Evolutionary conservation across 495 filamentous ascomycete genomes (phyloP).

Genomic region (Xylaria curta): DNA sequence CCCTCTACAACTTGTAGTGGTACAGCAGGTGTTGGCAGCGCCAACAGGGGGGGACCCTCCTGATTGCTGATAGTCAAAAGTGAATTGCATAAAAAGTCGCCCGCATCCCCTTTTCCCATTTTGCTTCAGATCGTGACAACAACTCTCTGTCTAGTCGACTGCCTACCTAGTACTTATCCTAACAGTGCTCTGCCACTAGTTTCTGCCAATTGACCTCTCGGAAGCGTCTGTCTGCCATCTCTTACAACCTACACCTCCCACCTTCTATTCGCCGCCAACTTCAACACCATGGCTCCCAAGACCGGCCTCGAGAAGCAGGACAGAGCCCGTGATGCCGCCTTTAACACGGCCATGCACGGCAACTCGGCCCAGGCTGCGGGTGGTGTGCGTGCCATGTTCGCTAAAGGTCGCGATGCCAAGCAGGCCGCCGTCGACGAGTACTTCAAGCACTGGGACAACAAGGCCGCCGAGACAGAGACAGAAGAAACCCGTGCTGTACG

Average conservation of each 20-base stretch:
- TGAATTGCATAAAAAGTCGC: constrained; percentile 28
- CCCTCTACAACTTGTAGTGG: neutral
- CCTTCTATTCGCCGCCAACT: constrained; percentile 20
- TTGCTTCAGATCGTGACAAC: constrained; percentile 4
- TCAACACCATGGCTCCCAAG: constrained; percentile 70
- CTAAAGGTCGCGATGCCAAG: constrained; percentile 82
- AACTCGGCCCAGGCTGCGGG: constrained; percentile 73
- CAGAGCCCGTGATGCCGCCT: constrained; percentile 86
- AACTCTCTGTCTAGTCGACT: neutral
- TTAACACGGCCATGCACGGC: constrained; percentile 92
- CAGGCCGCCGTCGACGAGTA: constrained; percentile 94
- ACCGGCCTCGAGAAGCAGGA: constrained; percentile 80
- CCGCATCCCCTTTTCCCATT: constrained; percentile 22
- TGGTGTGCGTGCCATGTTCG: constrained; percentile 82
- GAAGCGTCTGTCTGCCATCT: constrained; percentile 10
- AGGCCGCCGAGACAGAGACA: constrained; percentile 82
- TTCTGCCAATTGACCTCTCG: constrained; percentile 11
- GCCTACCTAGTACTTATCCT: neutral
- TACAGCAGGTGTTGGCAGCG: neutral
- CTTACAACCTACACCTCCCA: constrained; percentile 13
- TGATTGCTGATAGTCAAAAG: constrained; percentile 18
- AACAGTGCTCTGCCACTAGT: neutral
- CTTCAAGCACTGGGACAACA: constrained; percentile 99
- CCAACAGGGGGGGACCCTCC: neutral
- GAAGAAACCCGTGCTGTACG: constrained; percentile 76